Evolutionary conservation across 106 monocot genomes (phyloP).

Genomic region (Dactylorhiza incarnata): DNA sequence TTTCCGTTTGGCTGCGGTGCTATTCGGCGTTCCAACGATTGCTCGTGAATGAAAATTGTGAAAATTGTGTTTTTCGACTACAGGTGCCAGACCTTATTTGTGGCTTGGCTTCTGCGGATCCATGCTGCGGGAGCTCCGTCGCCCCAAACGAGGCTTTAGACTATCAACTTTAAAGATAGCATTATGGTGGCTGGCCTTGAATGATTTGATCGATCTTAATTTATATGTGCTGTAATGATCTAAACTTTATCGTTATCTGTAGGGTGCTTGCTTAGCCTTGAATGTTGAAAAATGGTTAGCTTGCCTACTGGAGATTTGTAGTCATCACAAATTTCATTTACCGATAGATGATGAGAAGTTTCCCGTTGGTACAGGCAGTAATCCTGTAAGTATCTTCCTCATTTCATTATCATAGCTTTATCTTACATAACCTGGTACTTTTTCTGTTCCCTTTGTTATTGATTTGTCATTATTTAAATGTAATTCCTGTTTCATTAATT

Average conservation of each 20-base stretch:
- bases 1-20: too few species aligned
- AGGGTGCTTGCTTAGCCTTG: constrained; percentile 84
- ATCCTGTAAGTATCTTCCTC: constrained; percentile 71
- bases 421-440: background rate
- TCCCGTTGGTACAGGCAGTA: constrained; percentile 99
- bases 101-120: too few species aligned
- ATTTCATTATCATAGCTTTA: background rate
- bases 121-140: too few species aligned
- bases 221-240: background rate
- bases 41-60: too few species aligned
- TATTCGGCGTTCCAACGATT: too few species aligned
- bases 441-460: background rate
- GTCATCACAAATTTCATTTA: constrained; percentile 46
- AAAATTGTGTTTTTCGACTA: too few species aligned
- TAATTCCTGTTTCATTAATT: background rate
- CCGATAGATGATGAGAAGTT: constrained; percentile 80
- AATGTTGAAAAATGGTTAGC: constrained; percentile 73
- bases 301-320: constrained; percentile 59
- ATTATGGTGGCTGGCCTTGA: background rate
- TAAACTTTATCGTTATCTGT: constrained; percentile 7
- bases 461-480: background rate
- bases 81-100: too few species aligned
- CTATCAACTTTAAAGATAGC: background rate
- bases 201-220: background rate
- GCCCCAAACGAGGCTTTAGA: too few species aligned